Conservation (phyloP, 2,329 filamentous ascomycete species). For the Clathrospora elynae region DNA sequence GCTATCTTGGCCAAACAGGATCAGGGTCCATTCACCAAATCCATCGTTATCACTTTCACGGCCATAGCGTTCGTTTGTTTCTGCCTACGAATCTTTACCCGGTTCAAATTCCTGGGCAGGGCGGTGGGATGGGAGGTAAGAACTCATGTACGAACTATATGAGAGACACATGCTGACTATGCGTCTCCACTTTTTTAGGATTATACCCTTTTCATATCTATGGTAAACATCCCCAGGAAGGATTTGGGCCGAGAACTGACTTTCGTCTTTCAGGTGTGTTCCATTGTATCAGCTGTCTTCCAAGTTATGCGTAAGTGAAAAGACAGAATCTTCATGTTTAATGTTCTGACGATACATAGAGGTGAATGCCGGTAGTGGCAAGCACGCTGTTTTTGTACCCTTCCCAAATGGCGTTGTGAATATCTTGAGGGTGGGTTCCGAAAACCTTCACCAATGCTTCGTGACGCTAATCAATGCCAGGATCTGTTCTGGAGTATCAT, state of each 20-base stretch:
- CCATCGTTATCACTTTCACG: slow-evolving; percentile 28
- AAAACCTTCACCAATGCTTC: too few relatives aligned
- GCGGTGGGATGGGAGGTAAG: slow-evolving; percentile 26
- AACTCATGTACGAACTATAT: not conserved
- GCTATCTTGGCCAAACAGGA: slow-evolving; percentile 25
- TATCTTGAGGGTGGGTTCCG: slow-evolving; percentile 23
- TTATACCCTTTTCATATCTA: slow-evolving; percentile 26
- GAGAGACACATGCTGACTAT: not conserved
- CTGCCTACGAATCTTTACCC: slow-evolving; percentile 26
- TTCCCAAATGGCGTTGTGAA: slow-evolving; percentile 13
- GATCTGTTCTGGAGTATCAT: slow-evolving; percentile 36
- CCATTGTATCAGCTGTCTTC: slow-evolving; percentile 14
- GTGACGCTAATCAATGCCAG: slow-evolving; percentile 20
- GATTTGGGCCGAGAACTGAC: not conserved
- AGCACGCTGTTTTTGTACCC: slow-evolving; percentile 28
- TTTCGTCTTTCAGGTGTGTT: slow-evolving; percentile 12
- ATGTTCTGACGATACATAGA: slow-evolving; percentile 19
- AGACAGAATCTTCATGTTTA: not conserved
- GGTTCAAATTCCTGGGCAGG: slow-evolving; percentile 18
- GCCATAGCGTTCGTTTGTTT: slow-evolving; percentile 26
- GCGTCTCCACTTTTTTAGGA: slow-evolving; percentile 10
- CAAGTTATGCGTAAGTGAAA: slow-evolving; percentile 26
- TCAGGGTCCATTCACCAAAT: slow-evolving; percentile 19
- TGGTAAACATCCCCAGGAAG: slow-evolving; percentile 13
- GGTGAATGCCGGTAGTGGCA: slow-evolving; percentile 28